Evolutionary conservation across 768 basidiomycete species (phyloP).

Genomic region (Mycena galopus): DNA sequence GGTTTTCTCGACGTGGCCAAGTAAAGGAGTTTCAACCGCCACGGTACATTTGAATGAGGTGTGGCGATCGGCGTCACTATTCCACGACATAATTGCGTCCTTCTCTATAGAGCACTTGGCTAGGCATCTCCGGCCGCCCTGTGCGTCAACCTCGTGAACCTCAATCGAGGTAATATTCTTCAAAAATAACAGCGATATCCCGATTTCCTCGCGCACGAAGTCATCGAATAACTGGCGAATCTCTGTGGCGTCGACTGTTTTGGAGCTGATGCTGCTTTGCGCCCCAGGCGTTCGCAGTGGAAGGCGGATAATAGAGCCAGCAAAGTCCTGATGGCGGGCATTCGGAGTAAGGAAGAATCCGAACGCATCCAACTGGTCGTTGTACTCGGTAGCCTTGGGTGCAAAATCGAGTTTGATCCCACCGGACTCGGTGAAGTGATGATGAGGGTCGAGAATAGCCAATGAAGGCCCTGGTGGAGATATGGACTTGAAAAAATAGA

Average conservation of each 20-base stretch:
- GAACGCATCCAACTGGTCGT: constrained; percentile 52
- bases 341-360: constrained; percentile 39
- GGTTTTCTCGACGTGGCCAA: constrained; percentile 31
- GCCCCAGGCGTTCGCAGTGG: constrained; percentile 52
- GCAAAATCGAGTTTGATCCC: constrained; percentile 48
- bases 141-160: constrained; percentile 51
- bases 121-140: constrained; percentile 39
- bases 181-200: constrained; percentile 58
- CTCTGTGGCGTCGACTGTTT: constrained; percentile 46
- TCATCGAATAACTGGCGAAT: constrained; percentile 55
- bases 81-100: constrained; percentile 10
- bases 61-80: constrained; percentile 27
- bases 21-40: constrained; percentile 33
- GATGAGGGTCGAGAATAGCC: constrained; percentile 59
- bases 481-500: background rate
- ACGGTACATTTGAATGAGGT: constrained; percentile 35
- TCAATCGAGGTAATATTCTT: constrained; percentile 55
- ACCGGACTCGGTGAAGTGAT: constrained; percentile 44
- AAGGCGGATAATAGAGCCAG: constrained; percentile 61
- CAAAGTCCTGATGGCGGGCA: constrained; percentile 40
- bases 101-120: constrained; percentile 29
- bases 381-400: constrained; percentile 36
- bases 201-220: constrained; percentile 56
- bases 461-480: constrained; percentile 40
- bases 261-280: constrained; percentile 51